Evolutionary conservation across 2,329 filamentous ascomycete genomes (phyloP).

Genomic region (Aspergillus aculeatus): DNA sequence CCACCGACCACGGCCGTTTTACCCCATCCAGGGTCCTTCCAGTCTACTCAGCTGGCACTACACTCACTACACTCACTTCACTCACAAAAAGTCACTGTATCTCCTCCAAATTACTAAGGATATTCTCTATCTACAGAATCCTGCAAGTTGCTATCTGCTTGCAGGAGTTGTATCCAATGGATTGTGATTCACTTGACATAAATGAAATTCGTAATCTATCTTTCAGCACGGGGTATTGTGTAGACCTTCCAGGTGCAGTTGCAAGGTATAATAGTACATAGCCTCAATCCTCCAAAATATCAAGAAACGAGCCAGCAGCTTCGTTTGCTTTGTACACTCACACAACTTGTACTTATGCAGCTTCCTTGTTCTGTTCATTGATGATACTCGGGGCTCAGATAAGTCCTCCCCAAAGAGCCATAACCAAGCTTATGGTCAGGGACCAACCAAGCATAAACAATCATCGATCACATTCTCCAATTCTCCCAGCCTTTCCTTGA

Average conservation of each 20-base stretch:
- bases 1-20: constrained; percentile 3
- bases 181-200: neutral
- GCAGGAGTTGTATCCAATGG: too few species aligned
- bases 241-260: neutral
- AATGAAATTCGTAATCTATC: neutral
- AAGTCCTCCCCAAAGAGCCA: neutral
- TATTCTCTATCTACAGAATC: neutral
- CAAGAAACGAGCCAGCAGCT: neutral
- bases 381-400: neutral
- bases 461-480: constrained; percentile 57
- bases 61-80: too few species aligned
- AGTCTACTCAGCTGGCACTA: too few species aligned
- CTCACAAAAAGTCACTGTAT: too few species aligned
- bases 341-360: neutral
- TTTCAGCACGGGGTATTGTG: neutral
- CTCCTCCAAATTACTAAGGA: too few species aligned
- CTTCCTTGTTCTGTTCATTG: neutral
- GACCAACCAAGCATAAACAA: constrained; percentile 54
- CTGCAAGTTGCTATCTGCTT: neutral
- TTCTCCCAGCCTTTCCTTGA: constrained; percentile 54
- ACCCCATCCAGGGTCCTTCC: neutral
- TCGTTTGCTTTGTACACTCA: neutral
- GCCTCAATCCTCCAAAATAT: neutral
- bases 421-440: constrained; percentile 15
- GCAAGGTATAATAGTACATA: constrained; percentile 11